phyloP scores from a whole-genome alignment of 1,284 basidiomycete species.

The Ceratobasidium sp. region DNA sequence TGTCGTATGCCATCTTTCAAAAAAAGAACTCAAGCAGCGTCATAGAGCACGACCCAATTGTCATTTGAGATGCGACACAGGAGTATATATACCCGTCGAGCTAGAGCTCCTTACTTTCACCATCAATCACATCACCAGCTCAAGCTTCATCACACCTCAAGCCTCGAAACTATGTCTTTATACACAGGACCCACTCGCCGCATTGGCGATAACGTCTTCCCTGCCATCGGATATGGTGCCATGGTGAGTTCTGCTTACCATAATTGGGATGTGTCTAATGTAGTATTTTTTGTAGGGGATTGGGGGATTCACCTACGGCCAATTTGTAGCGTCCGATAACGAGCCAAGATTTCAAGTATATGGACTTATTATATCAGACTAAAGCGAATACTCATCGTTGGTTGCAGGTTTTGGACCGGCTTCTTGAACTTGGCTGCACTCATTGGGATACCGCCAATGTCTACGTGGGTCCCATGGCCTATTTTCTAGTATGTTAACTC shows the following conservation, averaged over 20 bases:
- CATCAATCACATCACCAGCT: no score
- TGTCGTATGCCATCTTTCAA: no score
- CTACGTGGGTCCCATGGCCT: background rate
- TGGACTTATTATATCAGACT: background rate
- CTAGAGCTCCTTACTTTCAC: no score
- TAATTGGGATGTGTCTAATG: background rate
- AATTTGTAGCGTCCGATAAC: constrained; percentile 9
- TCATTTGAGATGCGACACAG: no score
- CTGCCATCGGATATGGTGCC: constrained; percentile 20
- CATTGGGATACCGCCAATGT: constrained; percentile 27
- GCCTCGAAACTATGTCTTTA: constrained; percentile 4
- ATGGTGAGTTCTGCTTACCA: background rate
- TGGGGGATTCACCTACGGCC: background rate
- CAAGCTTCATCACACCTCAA: no score
- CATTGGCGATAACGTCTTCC: constrained; percentile 14
- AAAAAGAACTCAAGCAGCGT: no score
- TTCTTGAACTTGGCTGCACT: constrained; percentile 21
- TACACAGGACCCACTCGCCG: background rate
- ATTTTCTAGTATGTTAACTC: no score
- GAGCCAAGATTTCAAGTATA: constrained; percentile 11
- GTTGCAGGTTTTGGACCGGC: constrained; percentile 9
- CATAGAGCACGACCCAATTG: no score
- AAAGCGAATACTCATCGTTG: no score
- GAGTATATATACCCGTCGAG: no score
- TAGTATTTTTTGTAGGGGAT: background rate